These are phyloP conservation scores for Colletotrichum aenigma DNA, from an alignment of 2,329 filamentous ascomycete genomes.

Conservation along the genomic window DNA sequence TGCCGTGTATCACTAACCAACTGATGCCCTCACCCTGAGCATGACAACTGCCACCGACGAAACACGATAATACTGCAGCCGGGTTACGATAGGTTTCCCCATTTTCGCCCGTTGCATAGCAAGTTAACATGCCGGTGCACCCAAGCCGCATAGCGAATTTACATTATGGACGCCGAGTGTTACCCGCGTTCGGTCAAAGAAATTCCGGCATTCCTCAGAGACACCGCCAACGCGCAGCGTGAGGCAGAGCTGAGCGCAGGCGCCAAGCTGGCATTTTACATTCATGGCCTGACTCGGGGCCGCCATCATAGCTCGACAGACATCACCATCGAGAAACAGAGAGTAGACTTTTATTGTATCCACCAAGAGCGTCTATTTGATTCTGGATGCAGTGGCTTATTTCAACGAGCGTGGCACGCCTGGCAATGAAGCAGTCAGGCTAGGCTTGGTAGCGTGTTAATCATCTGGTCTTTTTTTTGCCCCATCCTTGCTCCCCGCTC, in stretches of 20 bases:
- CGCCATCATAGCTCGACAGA: background rate
- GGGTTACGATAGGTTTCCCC: background rate
- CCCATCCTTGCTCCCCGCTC: background rate
- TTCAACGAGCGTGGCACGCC: background rate
- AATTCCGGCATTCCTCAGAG: background rate
- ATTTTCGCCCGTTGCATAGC: background rate
- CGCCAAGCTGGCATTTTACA: background rate
- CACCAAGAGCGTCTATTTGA: background rate
- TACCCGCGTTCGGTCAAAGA: background rate
- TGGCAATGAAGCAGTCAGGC: background rate
- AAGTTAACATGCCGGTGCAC: background rate
- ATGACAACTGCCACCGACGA: background rate
- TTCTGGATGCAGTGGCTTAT: background rate
- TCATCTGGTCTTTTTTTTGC: background rate
- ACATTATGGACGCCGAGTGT: background rate
- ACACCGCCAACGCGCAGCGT: background rate
- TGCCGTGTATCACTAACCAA: background rate
- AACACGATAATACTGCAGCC: background rate
- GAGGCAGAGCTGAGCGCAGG: background rate
- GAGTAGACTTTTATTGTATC: background rate
- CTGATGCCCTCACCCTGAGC: background rate
- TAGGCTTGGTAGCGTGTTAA: background rate
- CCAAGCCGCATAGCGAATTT: background rate
- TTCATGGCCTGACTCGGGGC: background rate
- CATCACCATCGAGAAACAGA: background rate